phyloP scores from a whole-genome alignment of 805 yeast species.

The Metschnikowia hibisci region DNA sequence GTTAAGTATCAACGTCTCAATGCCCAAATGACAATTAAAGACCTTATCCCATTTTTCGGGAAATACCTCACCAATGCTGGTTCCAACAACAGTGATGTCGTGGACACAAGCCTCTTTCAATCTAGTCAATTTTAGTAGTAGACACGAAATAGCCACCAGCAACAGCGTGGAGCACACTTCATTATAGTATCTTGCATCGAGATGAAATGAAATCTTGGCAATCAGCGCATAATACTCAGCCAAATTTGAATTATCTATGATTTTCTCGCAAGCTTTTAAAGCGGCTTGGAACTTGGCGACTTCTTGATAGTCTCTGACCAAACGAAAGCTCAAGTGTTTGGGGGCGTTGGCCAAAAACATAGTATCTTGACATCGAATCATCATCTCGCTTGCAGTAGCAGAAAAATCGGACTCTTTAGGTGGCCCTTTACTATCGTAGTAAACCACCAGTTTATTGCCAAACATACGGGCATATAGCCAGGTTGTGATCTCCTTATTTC shows the following conservation, averaged over 20 bases:
- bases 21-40: constrained; percentile 22
- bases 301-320: constrained; percentile 13
- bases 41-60: constrained; percentile 31
- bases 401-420: constrained; percentile 8
- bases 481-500: not conserved
- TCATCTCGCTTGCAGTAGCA: constrained; percentile 8
- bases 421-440: constrained; percentile 5
- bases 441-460: constrained; percentile 9
- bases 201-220: constrained; percentile 21
- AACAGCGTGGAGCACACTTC: constrained; percentile 31
- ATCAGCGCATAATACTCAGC: constrained; percentile 9
- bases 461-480: constrained; percentile 12
- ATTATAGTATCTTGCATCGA: constrained; percentile 26
- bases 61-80: constrained; percentile 34
- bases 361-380: constrained; percentile 4
- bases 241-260: constrained; percentile 4
- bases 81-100: constrained; percentile 24
- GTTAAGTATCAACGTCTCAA: constrained; percentile 22
- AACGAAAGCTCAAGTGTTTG: constrained; percentile 5
- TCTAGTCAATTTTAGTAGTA: constrained; percentile 22
- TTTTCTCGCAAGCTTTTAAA: constrained; percentile 15
- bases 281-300: constrained; percentile 10
- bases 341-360: constrained; percentile 9
- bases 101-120: constrained; percentile 19
- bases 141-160: constrained; percentile 27